A percentile compares a stretch with the other conserved stretches of the same genome.
phyloP scores from a whole-genome alignment of 2,329 filamentous ascomycete species.

The Alternaria consortialis region DNA sequence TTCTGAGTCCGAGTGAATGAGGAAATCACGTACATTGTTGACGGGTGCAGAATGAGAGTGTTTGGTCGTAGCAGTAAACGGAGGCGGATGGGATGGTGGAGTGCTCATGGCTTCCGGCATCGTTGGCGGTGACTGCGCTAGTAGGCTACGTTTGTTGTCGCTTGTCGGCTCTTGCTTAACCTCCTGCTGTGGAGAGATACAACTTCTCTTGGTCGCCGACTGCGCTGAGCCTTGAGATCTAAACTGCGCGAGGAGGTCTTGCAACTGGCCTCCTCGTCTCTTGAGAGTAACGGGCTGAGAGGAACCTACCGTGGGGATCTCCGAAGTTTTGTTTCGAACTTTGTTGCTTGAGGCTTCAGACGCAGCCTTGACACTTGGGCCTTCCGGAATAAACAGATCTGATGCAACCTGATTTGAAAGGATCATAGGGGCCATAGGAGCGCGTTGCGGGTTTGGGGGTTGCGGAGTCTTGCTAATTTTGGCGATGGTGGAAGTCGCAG shows the following conservation, averaged over 20 bases:
- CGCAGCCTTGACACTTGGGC: neutral
- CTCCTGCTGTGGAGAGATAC: slow-evolving; percentile 19
- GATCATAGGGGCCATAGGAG: neutral
- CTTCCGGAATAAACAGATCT: neutral
- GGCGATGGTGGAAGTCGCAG: neutral
- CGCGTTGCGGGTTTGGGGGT: neutral
- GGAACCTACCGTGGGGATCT: slow-evolving; percentile 14
- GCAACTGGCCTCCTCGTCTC: slow-evolving; percentile 33
- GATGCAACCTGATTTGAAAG: neutral
- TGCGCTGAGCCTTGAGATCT: slow-evolving; percentile 40
- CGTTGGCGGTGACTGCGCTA: slow-evolving; percentile 5
- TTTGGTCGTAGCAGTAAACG: too few species aligned
- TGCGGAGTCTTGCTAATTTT: neutral
- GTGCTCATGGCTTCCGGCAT: neutral
- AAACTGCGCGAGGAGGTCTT: slow-evolving; percentile 43
- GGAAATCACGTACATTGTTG: neutral
- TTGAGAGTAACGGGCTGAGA: slow-evolving; percentile 36
- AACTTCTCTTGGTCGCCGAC: slow-evolving; percentile 42
- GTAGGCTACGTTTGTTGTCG: slow-evolving; percentile 23
- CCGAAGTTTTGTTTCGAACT: neutral
- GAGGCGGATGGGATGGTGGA: neutral
- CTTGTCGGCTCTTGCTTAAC: neutral
- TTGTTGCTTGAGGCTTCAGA: neutral
- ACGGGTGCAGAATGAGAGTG: accelerated
- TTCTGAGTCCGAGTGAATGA: neutral